These are phyloP conservation scores for Sporothrix sp. DNA, from an alignment of 2,329 filamentous ascomycete genomes.

Conservation along the genomic window DNA sequence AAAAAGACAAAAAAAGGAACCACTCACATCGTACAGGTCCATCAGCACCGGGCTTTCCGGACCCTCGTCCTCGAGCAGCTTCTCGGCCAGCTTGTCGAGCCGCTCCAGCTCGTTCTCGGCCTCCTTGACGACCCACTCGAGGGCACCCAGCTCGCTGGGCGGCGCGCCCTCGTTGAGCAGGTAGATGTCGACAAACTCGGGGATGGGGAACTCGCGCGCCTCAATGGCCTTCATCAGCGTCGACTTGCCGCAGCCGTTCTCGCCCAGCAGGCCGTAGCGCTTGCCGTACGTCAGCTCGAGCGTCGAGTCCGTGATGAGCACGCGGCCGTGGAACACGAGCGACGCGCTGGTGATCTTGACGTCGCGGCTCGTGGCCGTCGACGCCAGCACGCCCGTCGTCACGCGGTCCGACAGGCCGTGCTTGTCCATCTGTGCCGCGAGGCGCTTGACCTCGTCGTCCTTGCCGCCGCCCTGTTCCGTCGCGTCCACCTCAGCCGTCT, in stretches of 20 bases:
- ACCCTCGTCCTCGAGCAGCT: conserved; percentile 82
- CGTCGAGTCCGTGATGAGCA: conserved; percentile 87
- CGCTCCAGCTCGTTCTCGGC: conserved; percentile 87
- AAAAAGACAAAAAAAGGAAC: neutral
- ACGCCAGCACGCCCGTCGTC: conserved; percentile 91
- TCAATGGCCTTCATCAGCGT: conserved; percentile 95
- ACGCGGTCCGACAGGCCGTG: conserved; percentile 94
- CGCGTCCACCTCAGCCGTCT: conserved; percentile 51
- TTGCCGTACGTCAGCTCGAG: conserved; percentile 89
- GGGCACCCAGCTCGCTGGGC: conserved; percentile 74
- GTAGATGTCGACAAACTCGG: conserved; percentile 96
- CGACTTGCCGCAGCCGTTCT: conserved; percentile 99
- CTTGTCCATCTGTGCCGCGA: conserved; percentile 90
- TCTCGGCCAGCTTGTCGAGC: conserved; percentile 80
- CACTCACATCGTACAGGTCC: conserved; percentile 85
- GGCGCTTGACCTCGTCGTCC: conserved; percentile 76
- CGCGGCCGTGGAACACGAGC: conserved; percentile 94
- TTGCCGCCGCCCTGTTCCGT: conserved; percentile 53
- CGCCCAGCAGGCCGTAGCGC: conserved; percentile 87
- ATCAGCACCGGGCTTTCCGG: conserved; percentile 84
- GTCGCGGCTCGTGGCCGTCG: conserved; percentile 75
- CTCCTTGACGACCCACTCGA: conserved; percentile 95
- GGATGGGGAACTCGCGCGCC: conserved; percentile 88
- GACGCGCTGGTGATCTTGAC: conserved; percentile 93
- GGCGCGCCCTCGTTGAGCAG: conserved; percentile 95